These are phyloP conservation scores for Chlorella sp. DNA, from an alignment of 139 green algal species.

Conservation along the genomic window DNA sequence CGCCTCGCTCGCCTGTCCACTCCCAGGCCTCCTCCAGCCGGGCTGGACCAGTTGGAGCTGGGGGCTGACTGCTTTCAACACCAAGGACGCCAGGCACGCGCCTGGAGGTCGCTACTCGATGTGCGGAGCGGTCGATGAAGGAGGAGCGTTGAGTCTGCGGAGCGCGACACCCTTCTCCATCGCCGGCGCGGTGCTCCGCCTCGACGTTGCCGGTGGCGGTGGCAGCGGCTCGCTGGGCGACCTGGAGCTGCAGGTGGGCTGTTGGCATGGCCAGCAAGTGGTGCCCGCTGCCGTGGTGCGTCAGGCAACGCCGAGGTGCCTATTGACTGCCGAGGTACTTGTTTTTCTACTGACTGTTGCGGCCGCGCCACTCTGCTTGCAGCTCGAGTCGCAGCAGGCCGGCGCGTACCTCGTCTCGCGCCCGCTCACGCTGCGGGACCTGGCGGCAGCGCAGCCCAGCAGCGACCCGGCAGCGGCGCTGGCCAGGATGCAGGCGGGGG, in stretches of 20 bases:
- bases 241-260: slow-evolving; percentile 17
- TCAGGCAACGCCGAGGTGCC: too few relatives aligned
- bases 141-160: slow-evolving; percentile 4
- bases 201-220: neutral
- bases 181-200: neutral
- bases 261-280: too few relatives aligned
- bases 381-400: slow-evolving; percentile 1
- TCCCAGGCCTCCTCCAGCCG: neutral
- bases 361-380: too few relatives aligned
- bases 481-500: neutral
- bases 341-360: too few relatives aligned
- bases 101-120: neutral
- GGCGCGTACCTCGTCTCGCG: slow-evolving; percentile 2
- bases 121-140: slow-evolving; percentile 1
- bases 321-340: too few relatives aligned
- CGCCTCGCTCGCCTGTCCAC: too few relatives aligned
- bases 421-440: neutral
- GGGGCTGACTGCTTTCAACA: neutral
- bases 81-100: neutral
- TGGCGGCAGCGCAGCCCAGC: neutral
- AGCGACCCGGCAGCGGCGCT: neutral
- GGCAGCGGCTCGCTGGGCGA: neutral
- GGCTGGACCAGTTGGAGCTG: slow-evolving; percentile 5
- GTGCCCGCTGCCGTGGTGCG: too few relatives aligned
- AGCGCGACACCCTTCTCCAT: slow-evolving; percentile 1